Base-by-base conservation (phyloP, 1,284 basidiomycete species). In the Marasmius tenuissimus region DNA sequence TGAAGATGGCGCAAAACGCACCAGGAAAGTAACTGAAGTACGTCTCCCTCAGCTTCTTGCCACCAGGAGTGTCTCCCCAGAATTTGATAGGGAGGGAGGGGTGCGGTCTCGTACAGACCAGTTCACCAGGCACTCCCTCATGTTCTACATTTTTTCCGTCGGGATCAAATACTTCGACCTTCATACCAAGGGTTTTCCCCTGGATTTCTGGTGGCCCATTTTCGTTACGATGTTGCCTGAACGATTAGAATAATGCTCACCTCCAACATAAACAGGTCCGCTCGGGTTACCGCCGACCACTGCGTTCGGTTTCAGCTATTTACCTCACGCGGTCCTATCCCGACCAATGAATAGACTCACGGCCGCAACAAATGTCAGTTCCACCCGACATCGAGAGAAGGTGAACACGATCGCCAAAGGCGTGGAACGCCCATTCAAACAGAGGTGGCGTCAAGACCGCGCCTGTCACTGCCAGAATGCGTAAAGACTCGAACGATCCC, bases 61-160 rank as follows among this genome's bases (percentile, higher is more conserved):
- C 81, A 45, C 59, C 59, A 10, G 80, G 76, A 37, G 87, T 82
- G 57, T 89, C 85, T 20, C 86, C 86, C 91, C 93, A 92, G 75
- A 97, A 95, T 18, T 80, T 83, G 14, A 96, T 70, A 2, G 94
- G 94, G 61, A 94, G 77, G n/a, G 91, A 93, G 0, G 93, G 93
- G 74, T 96, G 94, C 1, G 94, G 90, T 12, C 87, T 78, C 6
- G 85, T 86, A 70, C 88, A 85, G 11, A 89, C 87, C 38, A 90
- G 73, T 68, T 90, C 88, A n/a, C 88, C 88, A 4, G 88, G 81
- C 54, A 74, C 68, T 5, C 84, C 84, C 0, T 79, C 81, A 57
- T 84, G 73, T 65, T 87, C 85, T 49, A 87, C 83, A 66, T 86
- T 85, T 20, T 79, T 78, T 33, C 84, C 82, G 18, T 67, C 69